These are phyloP conservation scores for Alternaria angustiovoidea DNA, from an alignment of 2,329 filamentous ascomycete genomes.

Conservation along the genomic window DNA sequence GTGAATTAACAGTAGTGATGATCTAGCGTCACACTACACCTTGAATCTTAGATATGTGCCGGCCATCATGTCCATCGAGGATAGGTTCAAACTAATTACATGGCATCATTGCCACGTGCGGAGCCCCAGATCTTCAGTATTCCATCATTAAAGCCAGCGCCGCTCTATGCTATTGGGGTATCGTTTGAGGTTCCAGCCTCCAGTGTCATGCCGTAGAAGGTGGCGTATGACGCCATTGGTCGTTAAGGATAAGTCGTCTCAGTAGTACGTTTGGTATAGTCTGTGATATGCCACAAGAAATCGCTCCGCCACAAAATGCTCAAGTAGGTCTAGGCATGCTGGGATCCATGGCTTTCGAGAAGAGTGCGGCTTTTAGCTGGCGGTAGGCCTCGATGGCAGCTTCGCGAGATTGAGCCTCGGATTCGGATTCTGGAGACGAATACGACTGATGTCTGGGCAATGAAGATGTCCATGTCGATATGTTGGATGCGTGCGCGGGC, in stretches of 20 bases:
- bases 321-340: slow-evolving; percentile 5
- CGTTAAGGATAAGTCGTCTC: slow-evolving; percentile 7
- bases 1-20: background rate
- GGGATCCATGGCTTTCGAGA: slow-evolving; percentile 44
- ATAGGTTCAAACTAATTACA: slow-evolving; percentile 4
- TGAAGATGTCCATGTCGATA: slow-evolving; percentile 44
- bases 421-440: slow-evolving; percentile 17
- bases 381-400: slow-evolving; percentile 46
- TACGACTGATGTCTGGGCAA: slow-evolving; percentile 31
- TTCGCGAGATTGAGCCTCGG: slow-evolving; percentile 31
- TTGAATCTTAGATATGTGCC: background rate
- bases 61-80: background rate
- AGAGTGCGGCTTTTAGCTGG: slow-evolving; percentile 43
- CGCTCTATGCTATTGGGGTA: background rate
- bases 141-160: background rate
- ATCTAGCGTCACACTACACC: background rate
- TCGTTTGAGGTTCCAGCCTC: slow-evolving; percentile 6
- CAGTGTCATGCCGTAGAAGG: background rate
- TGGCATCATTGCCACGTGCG: background rate
- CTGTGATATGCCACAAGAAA: slow-evolving; percentile 1
- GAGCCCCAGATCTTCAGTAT: background rate
- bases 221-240: slow-evolving; percentile 3
- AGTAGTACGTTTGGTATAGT: slow-evolving; percentile 3
- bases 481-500: slow-evolving; percentile 38
- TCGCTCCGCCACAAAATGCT: background rate